Base-by-base conservation (phyloP, 495 filamentous ascomycete species). In the Penicillium steckii region DNA sequence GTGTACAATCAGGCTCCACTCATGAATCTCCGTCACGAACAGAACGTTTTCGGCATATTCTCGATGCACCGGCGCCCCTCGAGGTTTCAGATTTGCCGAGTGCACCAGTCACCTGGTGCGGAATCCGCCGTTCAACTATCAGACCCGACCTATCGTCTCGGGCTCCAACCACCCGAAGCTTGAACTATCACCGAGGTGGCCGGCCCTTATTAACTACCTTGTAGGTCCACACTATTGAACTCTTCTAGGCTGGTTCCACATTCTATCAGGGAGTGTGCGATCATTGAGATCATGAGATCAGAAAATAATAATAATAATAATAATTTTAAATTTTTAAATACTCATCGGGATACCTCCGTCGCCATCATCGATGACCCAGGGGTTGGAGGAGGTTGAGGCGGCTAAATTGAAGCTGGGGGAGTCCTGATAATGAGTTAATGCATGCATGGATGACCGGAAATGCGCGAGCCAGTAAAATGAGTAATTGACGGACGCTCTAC, bases 1-100 rank as follows among this genome's bases (percentile, higher is more conserved):
- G 56, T 53, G 10, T 12, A 9, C 1, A 46, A 55, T 32, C 48
- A 8, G 54, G 38, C 48, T 56, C 61, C 61, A 64, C 61, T 32
- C 35, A 25, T 42, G 35, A 52, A 60, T 62, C 60, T 51, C 53
- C 48, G 29, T 56, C 58, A 53, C 23, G 44, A 55, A 44, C 50
- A 46, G 43, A 59, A 52, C 52, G 52, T 56, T 61, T 61, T 56
- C 61, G 61, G 61, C 58, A 61, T 53, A 51, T 47, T 52, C 26
- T 21, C 22, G 42, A 45, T 46, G 24, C 44, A 9, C 21, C 43
- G 44, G 45, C 37, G 42, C 38, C 43, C 44, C 35, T 24, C 17
- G 27, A 60, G 32, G 57, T 57, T 57, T 58, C 51, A 55, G 49
- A 56, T 50, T 56, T 59, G 57, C 57, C 61, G 57, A 55, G 18